A percentile compares a stretch with the other conserved stretches of the same genome.
Evolutionary conservation across 1,284 basidiomycete species (phyloP).

Genomic region (Cutaneotrichosporon mucoides): DNA sequence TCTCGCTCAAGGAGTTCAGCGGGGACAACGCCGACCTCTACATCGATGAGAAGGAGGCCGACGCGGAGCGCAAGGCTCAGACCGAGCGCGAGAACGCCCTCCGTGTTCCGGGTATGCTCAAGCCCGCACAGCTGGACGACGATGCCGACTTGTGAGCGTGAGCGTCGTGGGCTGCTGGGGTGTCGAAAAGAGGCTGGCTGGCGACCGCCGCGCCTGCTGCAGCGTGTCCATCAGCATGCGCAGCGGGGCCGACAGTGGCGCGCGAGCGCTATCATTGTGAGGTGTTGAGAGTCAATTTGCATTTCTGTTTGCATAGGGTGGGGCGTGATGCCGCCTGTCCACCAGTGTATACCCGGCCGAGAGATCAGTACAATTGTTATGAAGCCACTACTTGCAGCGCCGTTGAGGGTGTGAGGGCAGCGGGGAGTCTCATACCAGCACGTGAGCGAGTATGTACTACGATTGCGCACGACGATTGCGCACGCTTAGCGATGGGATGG

Average conservation of each 20-base stretch:
- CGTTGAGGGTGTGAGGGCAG: background rate
- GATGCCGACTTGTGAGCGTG: constrained; percentile 56
- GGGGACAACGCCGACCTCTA: constrained; percentile 81
- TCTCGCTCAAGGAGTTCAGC: constrained; percentile 86
- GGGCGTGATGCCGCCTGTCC: background rate
- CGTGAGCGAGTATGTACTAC: background rate
- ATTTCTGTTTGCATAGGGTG: constrained; percentile 13
- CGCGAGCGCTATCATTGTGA: too few relatives aligned
- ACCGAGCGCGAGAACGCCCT: constrained; percentile 84
- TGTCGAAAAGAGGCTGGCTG: too few relatives aligned
- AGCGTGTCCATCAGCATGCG: too few relatives aligned
- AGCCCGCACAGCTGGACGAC: constrained; percentile 82
- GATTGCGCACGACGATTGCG: too few relatives aligned
- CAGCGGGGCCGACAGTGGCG: too few relatives aligned
- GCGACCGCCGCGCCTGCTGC: too few relatives aligned
- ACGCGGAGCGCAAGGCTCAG: constrained; percentile 63
- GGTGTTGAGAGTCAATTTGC: constrained; percentile 2
- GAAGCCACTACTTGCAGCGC: background rate
- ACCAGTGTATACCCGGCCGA: constrained; percentile 3
- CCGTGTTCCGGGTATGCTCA: constrained; percentile 97
- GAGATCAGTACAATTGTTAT: constrained; percentile 6
- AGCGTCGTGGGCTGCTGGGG: too few relatives aligned
- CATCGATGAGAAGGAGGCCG: constrained; percentile 92
- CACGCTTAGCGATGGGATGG: too few relatives aligned
- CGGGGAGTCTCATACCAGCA: background rate